Conservation (phyloP, 1,139 yeast species). For the Kodamaea ohmeri region DNA sequence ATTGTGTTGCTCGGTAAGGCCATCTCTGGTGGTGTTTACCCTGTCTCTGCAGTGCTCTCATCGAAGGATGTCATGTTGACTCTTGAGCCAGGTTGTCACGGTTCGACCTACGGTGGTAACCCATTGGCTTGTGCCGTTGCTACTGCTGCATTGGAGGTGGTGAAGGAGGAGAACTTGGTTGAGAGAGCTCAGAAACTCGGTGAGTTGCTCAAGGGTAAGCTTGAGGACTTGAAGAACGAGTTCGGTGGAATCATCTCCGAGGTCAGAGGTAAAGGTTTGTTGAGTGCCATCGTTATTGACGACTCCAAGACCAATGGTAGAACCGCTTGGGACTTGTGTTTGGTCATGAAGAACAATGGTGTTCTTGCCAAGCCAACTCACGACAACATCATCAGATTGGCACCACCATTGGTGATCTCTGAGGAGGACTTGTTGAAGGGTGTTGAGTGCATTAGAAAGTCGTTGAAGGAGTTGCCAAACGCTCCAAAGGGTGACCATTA, state of each 20-base stretch:
- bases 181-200: slow-evolving; percentile 78
- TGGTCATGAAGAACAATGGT: slow-evolving; percentile 84
- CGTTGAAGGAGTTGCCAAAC: slow-evolving; percentile 59
- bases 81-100: slow-evolving; percentile 94
- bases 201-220: slow-evolving; percentile 61
- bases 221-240: slow-evolving; percentile 56
- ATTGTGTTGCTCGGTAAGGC: slow-evolving; percentile 90
- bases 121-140: slow-evolving; percentile 94
- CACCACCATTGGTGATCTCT: slow-evolving; percentile 91
- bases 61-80: slow-evolving; percentile 86
- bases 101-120: slow-evolving; percentile 97
- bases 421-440: slow-evolving; percentile 85
- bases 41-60: slow-evolving; percentile 88
- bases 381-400: slow-evolving; percentile 90
- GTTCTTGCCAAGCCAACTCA: slow-evolving; percentile 96
- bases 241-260: slow-evolving; percentile 77
- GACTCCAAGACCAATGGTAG: slow-evolving; percentile 80
- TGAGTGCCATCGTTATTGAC: slow-evolving; percentile 90
- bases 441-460: slow-evolving; percentile 63
- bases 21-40: slow-evolving; percentile 90
- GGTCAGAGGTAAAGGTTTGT: slow-evolving; percentile 89
- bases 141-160: slow-evolving; percentile 89
- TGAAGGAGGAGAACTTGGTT: slow-evolving; percentile 80
- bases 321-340: slow-evolving; percentile 94
- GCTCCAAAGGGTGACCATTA: slow-evolving; percentile 47